A percentile compares a stretch with the other conserved stretches of the same genome.
These are phyloP conservation scores for Curvularia sp. DNA, from an alignment of 2,329 filamentous ascomycete genomes.

Conservation along the genomic window DNA sequence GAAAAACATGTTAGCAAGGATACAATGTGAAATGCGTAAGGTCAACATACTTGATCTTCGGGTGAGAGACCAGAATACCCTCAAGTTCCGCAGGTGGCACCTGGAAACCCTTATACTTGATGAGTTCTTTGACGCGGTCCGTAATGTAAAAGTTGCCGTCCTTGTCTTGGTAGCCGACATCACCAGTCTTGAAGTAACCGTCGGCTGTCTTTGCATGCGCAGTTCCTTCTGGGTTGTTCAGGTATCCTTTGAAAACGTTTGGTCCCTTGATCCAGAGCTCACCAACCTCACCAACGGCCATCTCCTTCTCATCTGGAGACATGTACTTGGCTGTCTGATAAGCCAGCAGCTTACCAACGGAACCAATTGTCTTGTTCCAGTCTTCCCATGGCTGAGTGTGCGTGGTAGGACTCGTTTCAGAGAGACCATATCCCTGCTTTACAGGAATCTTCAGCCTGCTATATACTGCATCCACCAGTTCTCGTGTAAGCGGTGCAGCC, in stretches of 20 bases:
- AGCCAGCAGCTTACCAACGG: constrained; percentile 77
- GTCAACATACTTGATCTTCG: constrained; percentile 53
- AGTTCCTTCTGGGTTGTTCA: constrained; percentile 75
- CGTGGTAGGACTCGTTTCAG: constrained; percentile 82
- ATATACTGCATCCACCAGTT: constrained; percentile 80
- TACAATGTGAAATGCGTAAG: too few relatives aligned
- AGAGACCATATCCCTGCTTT: constrained; percentile 92
- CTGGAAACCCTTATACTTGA: constrained; percentile 57
- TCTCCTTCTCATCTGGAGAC: constrained; percentile 64
- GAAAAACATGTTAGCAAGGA: not conserved
- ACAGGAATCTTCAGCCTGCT: constrained; percentile 76
- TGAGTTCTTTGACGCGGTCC: constrained; percentile 66
- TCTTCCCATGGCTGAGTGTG: constrained; percentile 76
- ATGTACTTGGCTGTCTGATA: constrained; percentile 86
- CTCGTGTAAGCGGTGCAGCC: constrained; percentile 81
- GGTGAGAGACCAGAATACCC: constrained; percentile 53
- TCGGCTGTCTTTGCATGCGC: constrained; percentile 74
- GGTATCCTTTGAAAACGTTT: constrained; percentile 81
- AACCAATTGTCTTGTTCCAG: constrained; percentile 78
- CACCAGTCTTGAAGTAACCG: constrained; percentile 90
- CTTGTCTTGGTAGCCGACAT: constrained; percentile 79
- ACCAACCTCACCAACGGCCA: constrained; percentile 66
- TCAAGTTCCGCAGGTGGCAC: constrained; percentile 59
- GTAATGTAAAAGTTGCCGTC: constrained; percentile 89
- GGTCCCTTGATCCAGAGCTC: constrained; percentile 76